Base-by-base conservation (phyloP, 352 stramenopile genomes). In the Pythium pyrilobum region DNA sequence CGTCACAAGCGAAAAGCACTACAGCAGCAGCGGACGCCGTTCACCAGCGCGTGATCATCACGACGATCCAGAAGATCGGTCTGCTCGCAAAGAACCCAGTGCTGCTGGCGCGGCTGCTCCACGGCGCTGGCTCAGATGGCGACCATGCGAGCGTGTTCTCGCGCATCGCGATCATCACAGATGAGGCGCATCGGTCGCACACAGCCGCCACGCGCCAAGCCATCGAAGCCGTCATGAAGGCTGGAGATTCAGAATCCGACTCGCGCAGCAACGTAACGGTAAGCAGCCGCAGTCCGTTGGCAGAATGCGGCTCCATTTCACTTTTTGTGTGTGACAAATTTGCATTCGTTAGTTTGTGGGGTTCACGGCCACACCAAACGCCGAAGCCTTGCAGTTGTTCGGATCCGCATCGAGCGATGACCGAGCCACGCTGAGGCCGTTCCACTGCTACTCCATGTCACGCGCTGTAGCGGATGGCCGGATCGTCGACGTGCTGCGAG, bases 181-280 rank as follows among this genome's bases (percentile, higher is more conserved):
- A 93, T 54, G 83, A 93, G 66, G 83, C 81, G 0, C 83, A 93
- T 65, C 83, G 83, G 18, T 90, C 83, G 3, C 81, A 93, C 44
- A 80, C 78, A 10, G 63, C 69, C 15, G 72, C 78, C 2, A 93
- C 83, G 13, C 64, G 83, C 16, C 65, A 86, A 15, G 73, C 77
- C 7, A 83, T 93, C 39, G 69, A 89, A 46, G 70, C 69, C 47
- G 70, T 93, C 29, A 64, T 92, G 37, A 62, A 63, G 16, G 69
- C 72, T n/a, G 72, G 69, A 49, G 65, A 84, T 55, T 59, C 18
- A 21, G 48, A 48, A 11, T 18, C 46, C 13, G 41, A 23, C 21
- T 9, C 29, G 0, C 31, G 41, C n/a, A 48, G n/a, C 27, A 34
- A 36, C 2, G 52, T 55, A 2, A 49, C 32, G 46, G 40, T 54